These are phyloP conservation scores for Auricularia heimuer DNA, from an alignment of 768 basidiomycete species.

Conservation along the genomic window DNA sequence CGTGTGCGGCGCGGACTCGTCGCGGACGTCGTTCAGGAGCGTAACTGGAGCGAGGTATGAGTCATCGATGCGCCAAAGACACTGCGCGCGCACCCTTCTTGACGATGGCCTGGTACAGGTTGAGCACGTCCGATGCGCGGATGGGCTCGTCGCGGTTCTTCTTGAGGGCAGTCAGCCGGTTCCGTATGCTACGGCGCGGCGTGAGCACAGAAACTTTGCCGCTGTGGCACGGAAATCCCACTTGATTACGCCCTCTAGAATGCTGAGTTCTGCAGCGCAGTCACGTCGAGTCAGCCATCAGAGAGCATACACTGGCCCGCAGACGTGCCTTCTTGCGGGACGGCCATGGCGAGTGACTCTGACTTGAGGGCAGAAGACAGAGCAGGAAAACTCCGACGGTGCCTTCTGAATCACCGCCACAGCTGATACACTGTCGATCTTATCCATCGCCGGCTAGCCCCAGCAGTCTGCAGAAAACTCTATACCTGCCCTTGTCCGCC, in stretches of 20 bases:
- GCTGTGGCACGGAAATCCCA: constrained; percentile 29
- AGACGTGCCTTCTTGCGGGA: constrained; percentile 68
- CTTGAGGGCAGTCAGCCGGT: constrained; percentile 89
- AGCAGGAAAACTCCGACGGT: background rate
- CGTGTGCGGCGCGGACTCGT: constrained; percentile 60
- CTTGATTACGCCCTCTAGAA: constrained; percentile 93
- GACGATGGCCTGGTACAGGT: constrained; percentile 85
- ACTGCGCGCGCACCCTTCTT: constrained; percentile 63
- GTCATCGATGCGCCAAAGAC: background rate
- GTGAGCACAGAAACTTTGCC: background rate
- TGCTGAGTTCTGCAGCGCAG: constrained; percentile 64
- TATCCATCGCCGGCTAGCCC: too few relatives aligned
- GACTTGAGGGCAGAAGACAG: too few relatives aligned
- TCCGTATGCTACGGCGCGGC: constrained; percentile 60
- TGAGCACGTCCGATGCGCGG: constrained; percentile 85
- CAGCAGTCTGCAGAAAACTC: too few relatives aligned
- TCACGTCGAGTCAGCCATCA: constrained; percentile 12
- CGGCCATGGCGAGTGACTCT: constrained; percentile 29
- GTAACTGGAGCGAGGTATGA: constrained; percentile 46
- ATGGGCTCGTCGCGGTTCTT: constrained; percentile 89
- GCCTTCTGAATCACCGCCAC: background rate
- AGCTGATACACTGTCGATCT: too few relatives aligned
- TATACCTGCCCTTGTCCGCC: too few relatives aligned
- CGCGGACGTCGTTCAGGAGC: constrained; percentile 82
- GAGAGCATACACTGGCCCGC: constrained; percentile 12